Conservation (phyloP, 2,329 filamentous ascomycete species). For the Fusarium concolor region DNA sequence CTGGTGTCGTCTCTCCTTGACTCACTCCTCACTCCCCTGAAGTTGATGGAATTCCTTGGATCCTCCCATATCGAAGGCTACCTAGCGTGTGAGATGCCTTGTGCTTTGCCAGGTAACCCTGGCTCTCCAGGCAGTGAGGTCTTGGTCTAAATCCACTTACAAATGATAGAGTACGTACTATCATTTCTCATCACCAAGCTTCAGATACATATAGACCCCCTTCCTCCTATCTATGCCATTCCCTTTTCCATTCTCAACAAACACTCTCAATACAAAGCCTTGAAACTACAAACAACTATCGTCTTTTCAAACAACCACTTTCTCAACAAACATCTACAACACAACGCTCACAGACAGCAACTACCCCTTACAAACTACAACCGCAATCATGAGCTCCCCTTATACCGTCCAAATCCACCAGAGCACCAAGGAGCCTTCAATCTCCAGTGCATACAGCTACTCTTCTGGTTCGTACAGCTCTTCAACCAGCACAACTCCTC, state of each 20-base stretch:
- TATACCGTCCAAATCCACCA: slow-evolving; percentile 52
- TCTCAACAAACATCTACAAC: slow-evolving; percentile 14
- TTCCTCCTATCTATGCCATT: slow-evolving; percentile 22
- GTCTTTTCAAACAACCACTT: background rate
- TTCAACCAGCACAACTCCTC: slow-evolving; percentile 45
- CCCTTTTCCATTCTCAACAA: slow-evolving; percentile 25
- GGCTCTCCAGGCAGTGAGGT: slow-evolving; percentile 37
- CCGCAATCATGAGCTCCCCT: slow-evolving; percentile 44
- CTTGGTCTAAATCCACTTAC: slow-evolving; percentile 37
- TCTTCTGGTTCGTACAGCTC: slow-evolving; percentile 46
- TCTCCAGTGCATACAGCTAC: slow-evolving; percentile 45
- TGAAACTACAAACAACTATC: slow-evolving; percentile 3
- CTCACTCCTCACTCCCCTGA: slow-evolving; percentile 37
- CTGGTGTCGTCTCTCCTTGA: slow-evolving; percentile 38
- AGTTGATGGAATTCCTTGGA: slow-evolving; percentile 21
- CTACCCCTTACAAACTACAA: slow-evolving; percentile 19
- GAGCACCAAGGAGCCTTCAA: slow-evolving; percentile 46
- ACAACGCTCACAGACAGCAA: slow-evolving; percentile 17
- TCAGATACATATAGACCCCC: slow-evolving; percentile 42
- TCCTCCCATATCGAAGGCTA: slow-evolving; percentile 33
- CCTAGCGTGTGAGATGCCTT: slow-evolving; percentile 38
- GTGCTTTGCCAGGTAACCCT: slow-evolving; percentile 35
- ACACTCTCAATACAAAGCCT: slow-evolving; percentile 31
- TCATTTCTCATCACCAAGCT: slow-evolving; percentile 32
- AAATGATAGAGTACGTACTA: slow-evolving; percentile 41